phyloP scores from a whole-genome alignment of 352 stramenopile species.

The Blastocystis sp. region DNA sequence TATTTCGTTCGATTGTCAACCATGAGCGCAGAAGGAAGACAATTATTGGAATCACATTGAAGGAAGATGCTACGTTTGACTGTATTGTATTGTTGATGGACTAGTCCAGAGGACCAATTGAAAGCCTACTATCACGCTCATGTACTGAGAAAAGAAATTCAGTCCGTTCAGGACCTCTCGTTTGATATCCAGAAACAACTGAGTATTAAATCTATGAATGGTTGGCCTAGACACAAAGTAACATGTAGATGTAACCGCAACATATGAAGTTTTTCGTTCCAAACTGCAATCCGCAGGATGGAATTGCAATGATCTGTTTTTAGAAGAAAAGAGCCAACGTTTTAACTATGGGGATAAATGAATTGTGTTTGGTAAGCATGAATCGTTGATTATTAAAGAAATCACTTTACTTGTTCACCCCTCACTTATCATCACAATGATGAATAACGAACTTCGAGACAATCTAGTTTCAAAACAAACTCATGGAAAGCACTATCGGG shows the following conservation, averaged over 20 bases:
- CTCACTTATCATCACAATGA: background rate
- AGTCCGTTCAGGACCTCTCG: background rate
- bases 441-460: background rate
- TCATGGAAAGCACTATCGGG: background rate
- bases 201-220: background rate
- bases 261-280: no score
- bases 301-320: constrained; percentile 29
- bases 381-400: background rate
- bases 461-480: no score
- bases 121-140: constrained; percentile 21
- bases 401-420: background rate
- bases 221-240: background rate
- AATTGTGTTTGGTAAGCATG: no score
- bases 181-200: background rate
- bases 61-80: background rate
- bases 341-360: constrained; percentile 21
- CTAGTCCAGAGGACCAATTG: constrained; percentile 25
- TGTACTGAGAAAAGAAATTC: background rate
- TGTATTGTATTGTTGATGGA: background rate
- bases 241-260: no score
- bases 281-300: no score
- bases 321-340: constrained; percentile 54
- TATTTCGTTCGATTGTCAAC: background rate
- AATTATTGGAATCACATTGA: background rate
- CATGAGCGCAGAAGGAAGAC: background rate